Conservation (phyloP, 768 basidiomycete species). For the Rhodosporidiobolus sp. region DNA sequence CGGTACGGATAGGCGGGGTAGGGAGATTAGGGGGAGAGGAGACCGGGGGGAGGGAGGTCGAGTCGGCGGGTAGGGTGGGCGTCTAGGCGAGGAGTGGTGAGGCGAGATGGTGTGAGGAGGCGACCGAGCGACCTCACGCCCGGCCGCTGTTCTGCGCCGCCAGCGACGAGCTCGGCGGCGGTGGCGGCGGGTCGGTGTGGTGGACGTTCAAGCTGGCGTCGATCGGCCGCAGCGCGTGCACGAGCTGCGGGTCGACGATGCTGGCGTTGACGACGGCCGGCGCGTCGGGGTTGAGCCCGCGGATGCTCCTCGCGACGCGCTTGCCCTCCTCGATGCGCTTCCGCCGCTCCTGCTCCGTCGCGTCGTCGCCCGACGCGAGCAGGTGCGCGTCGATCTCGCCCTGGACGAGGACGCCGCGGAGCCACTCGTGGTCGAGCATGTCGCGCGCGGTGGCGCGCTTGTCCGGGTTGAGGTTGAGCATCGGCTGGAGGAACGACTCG, state of each 20-base stretch:
- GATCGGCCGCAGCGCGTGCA: constrained; percentile 35
- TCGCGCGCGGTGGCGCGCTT: constrained; percentile 84
- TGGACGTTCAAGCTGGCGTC: constrained; percentile 31
- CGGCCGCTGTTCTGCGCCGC: constrained; percentile 1
- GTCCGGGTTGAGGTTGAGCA: constrained; percentile 85
- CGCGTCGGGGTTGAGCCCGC: constrained; percentile 34
- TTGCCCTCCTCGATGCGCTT: constrained; percentile 23
- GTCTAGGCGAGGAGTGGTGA: too few species aligned
- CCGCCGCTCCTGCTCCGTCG: constrained; percentile 14
- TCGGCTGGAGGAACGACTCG: constrained; percentile 75
- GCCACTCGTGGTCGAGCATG: constrained; percentile 79
- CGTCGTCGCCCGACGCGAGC: constrained; percentile 18
- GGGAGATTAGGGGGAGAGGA: too few species aligned
- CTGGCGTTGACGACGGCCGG: constrained; percentile 16
- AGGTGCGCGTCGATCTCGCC: constrained; percentile 39
- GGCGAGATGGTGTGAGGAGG: too few species aligned
- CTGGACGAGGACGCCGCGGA: constrained; percentile 67
- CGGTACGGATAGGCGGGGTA: too few species aligned
- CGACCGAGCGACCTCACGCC: too few species aligned
- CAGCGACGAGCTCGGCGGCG: constrained; percentile 20
- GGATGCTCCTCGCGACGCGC: constrained; percentile 22
- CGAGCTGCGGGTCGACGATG: constrained; percentile 34
- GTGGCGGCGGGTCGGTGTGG: constrained; percentile 36
- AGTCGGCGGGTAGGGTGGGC: too few species aligned
- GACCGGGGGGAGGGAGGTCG: too few species aligned